phyloP scores from a whole-genome alignment of 2,329 filamentous ascomycete species.

The Neobulgaria alba region DNA sequence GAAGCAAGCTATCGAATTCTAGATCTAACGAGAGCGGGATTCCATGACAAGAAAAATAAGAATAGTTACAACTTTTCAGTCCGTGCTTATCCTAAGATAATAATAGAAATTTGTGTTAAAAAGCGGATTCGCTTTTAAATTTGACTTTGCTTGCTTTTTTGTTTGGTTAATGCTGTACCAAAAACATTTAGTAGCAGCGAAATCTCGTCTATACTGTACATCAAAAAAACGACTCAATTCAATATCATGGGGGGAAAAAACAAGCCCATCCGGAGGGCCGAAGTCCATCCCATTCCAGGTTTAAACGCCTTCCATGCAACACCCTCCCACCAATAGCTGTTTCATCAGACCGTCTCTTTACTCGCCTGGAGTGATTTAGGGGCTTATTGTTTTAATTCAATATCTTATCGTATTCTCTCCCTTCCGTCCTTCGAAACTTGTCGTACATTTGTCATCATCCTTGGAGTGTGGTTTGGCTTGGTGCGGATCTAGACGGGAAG shows the following conservation, averaged over 20 bases:
- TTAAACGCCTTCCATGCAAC: constrained; percentile 25
- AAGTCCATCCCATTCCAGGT: constrained; percentile 12
- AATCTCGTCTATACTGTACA: constrained; percentile 22
- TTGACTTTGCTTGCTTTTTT: background rate
- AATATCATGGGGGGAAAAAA: constrained; percentile 3
- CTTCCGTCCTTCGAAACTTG: background rate
- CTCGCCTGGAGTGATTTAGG: no score
- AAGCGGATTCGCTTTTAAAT: constrained; percentile 4
- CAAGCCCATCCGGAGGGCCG: constrained; percentile 12
- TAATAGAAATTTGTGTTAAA: no score
- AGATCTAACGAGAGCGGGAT: no score
- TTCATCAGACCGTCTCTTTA: no score
- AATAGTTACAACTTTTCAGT: no score
- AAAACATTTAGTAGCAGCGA: no score
- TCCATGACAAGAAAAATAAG: no score
- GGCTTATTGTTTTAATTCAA: no score
- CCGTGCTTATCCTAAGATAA: no score
- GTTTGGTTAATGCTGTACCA: background rate
- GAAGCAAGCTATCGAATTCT: no score
- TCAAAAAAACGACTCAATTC: constrained; percentile 9
- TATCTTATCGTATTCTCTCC: background rate
- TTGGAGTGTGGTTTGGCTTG: no score
- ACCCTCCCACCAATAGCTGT: no score
- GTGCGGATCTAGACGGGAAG: constrained; percentile 56
- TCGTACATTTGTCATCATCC: background rate